These are phyloP conservation scores for Hymenoscyphus infarciens DNA, from an alignment of 2,329 filamentous ascomycete genomes.

Conservation along the genomic window DNA sequence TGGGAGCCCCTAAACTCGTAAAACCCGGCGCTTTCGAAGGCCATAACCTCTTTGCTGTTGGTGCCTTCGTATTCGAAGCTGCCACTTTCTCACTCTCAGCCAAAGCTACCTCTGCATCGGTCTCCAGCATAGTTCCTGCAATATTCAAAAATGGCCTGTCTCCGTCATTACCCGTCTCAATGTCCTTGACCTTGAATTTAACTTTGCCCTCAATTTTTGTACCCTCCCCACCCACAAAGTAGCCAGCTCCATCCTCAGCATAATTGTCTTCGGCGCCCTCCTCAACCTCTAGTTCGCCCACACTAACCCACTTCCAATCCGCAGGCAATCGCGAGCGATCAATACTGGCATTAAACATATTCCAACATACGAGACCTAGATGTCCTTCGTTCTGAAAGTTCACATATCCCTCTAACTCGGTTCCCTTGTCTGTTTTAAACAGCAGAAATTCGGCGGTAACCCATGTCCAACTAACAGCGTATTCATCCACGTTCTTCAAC, in stretches of 20 bases:
- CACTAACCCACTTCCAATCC: conserved; percentile 74
- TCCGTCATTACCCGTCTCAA: conserved; percentile 73
- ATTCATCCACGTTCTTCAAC: conserved; percentile 66
- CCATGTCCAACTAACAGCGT: conserved; percentile 82
- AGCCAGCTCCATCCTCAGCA: conserved; percentile 57
- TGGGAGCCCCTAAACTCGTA: conserved; percentile 31
- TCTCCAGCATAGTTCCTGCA: conserved; percentile 78
- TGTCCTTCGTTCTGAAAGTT: conserved; percentile 88
- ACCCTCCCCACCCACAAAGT: conserved; percentile 72
- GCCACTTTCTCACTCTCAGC: conserved; percentile 50
- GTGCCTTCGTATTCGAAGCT: conserved; percentile 35
- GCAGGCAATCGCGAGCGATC: conserved; percentile 70
- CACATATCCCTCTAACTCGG: conserved; percentile 73
- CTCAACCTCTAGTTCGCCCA: conserved; percentile 38
- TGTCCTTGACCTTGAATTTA: conserved; percentile 76
- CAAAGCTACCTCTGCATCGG: conserved; percentile 61
- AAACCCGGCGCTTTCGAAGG: conserved; percentile 32
- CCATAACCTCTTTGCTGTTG: conserved; percentile 40
- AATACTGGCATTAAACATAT: conserved; percentile 88
- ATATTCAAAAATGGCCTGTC: conserved; percentile 79
- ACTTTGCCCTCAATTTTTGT: conserved; percentile 67
- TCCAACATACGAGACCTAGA: conserved; percentile 83
- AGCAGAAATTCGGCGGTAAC: conserved; percentile 83
- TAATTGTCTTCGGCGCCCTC: conserved; percentile 40
- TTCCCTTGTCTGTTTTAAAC: conserved; percentile 71